Percentiles rank a stretch among this genome's conserved stretches.
Evolutionary conservation across 495 filamentous ascomycete genomes (phyloP).

Genomic region (Penicillium lagena): DNA sequence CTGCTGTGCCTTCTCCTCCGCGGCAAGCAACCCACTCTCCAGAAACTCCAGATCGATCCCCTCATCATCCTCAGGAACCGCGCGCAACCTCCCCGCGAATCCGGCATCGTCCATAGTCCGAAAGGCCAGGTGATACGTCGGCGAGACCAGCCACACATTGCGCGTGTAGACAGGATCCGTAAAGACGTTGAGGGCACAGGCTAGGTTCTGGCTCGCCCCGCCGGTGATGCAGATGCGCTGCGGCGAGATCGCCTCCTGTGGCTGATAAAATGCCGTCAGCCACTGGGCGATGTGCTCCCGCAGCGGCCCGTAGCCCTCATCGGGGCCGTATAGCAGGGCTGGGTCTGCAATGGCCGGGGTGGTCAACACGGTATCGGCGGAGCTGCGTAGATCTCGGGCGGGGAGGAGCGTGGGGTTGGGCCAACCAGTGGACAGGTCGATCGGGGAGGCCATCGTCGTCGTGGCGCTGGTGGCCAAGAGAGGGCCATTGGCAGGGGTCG

Average conservation of each 20-base stretch:
- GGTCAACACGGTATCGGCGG: conserved; percentile 50
- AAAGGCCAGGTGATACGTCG: conserved; percentile 73
- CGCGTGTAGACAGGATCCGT: conserved; percentile 72
- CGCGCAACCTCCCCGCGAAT: conserved; percentile 54
- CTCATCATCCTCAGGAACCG: conserved; percentile 66
- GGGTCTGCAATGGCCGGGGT: conserved; percentile 48
- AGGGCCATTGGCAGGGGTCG: not conserved
- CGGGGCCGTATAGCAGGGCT: conserved; percentile 69
- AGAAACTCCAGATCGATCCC: conserved; percentile 62
- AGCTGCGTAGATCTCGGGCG: conserved; percentile 44
- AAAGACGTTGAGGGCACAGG: conserved; percentile 63
- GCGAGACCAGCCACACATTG: conserved; percentile 71
- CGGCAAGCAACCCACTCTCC: conserved; percentile 36
- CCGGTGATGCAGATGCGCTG: conserved; percentile 74
- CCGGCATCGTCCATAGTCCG: conserved; percentile 73
- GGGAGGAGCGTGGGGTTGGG: conserved; percentile 69
- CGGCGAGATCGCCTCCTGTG: conserved; percentile 27
- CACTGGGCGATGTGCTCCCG: conserved; percentile 59
- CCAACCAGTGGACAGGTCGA: conserved; percentile 69
- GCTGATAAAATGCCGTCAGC: conserved; percentile 58
- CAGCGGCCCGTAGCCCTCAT: conserved; percentile 64
- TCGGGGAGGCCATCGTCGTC: conserved; percentile 13
- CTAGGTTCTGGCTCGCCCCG: conserved; percentile 72
- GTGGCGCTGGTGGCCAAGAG: conserved; percentile 3
- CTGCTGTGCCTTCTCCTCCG: conserved; percentile 22